Base-by-base conservation (phyloP, 768 basidiomycete species). In the Tylopilus subfusipes region DNA sequence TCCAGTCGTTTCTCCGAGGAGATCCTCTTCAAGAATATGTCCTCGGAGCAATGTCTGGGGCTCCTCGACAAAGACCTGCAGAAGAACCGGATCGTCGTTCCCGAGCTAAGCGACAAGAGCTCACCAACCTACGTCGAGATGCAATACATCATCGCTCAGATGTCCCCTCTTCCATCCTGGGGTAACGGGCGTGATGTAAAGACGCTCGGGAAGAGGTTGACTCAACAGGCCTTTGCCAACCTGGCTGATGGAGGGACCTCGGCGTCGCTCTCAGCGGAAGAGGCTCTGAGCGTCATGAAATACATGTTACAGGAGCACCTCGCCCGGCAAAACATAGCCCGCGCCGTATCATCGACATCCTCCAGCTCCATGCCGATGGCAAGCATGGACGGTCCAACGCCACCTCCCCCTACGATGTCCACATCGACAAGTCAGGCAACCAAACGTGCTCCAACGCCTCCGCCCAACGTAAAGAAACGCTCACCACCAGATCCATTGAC, bases 1-100 rank as follows among this genome's bases (percentile, higher is more conserved):
- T 78, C 84, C 7, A 88, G 86, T 68, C 82, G 86, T 30, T 88
- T 88, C 73, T 79, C 86, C 2, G 82, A 85, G 33, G 79, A 81
- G 53, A 73, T 88, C 18, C 53, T 68, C 39, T 85, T 88, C 73
- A 55, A 58, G 12, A 80, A 86, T 62, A 78, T 88, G 72, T 52
- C 69, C 25, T 71, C 84, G 9, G 71, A 73, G 21, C 63, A 76
- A 34, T 86, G 85, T 59, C 63, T 88, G 50, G 61, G 78, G 52
- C 66, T 88, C 7, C 68, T 88, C 24, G 60, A 68, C 33, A 76
- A 73, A 47, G 75, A 82, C 57, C 66, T 88, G 40, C 58, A 59
- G 54, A 80, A 78, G 67, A 70, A 71, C 24, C 57, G 68, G 0
- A 68, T 86, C 33, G 39, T 52, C 7, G 59, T 81, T 27, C 63